Base-by-base conservation (phyloP, 1,139 yeast species). In the Spathaspora jeffriesii region DNA sequence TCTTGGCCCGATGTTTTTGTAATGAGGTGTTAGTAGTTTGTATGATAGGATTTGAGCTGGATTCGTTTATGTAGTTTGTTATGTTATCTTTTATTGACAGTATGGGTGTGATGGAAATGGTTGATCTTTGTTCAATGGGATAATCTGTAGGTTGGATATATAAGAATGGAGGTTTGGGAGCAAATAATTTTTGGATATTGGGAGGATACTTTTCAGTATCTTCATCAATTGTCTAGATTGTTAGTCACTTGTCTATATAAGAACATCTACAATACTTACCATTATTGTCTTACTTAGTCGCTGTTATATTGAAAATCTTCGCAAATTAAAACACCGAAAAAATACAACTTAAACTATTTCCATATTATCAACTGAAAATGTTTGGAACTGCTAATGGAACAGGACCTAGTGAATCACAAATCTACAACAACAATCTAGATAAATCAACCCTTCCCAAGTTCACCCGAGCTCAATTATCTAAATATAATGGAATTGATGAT, bases 141-240 rank as follows among this genome's bases (percentile, higher is more conserved):
- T 71, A 67, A 60, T 88, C 96, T 2, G 68, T 57, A 1, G 87
- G 87, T 22, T 67, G 69, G 2, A 76, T 59, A 55, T 73, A 79
- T 31, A 76, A 73, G 13, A 84, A 63, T n/a, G 96, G 95, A 4
- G 87, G 84, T 45, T 81, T 73, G 5, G 95, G 88, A 25, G 77
- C 77, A 60, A 90, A 90, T 41, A 89, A 76, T 58, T 76, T 75
- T 45, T 84, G 81, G 42, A 88, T 80, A 53, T 78, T 80, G 1
- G 79, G 71, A 1, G 96, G 92, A 53, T 84, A 83, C 61, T 80
- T 82, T 43, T 71, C 75, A 32, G 64, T 57, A 25, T 65, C 58
- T 42, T 60, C 64, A 25, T 25, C 28, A 25, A 25, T 25, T 21
- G 54, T 46, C 60, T 38, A 22, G 27, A 38, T 11, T 6, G 13